Conservation (phyloP, 1,139 yeast species). For the Saccharomyces hybrid region DNA sequence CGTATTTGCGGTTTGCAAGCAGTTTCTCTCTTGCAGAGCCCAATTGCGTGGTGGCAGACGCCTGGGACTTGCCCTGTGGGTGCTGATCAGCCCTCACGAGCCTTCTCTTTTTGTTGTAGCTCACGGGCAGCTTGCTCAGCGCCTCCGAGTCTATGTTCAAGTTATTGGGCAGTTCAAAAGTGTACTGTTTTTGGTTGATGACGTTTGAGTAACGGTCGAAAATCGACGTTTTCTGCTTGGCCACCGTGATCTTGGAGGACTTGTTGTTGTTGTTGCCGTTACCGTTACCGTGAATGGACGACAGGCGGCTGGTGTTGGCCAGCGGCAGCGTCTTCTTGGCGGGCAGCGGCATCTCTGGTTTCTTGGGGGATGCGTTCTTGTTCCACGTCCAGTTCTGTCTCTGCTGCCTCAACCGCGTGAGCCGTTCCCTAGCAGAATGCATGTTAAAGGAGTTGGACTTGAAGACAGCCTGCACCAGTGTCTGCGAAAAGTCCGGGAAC, state of each 20-base stretch:
- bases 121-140: constrained; percentile 10
- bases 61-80: not conserved
- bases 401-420: constrained; percentile 32
- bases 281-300: constrained; percentile 1
- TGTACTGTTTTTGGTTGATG: constrained; percentile 15
- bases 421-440: constrained; percentile 46
- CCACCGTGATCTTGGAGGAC: constrained; percentile 53
- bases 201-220: constrained; percentile 32
- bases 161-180: not conserved
- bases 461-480: constrained; percentile 53
- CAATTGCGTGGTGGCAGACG: constrained; percentile 12
- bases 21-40: constrained; percentile 23
- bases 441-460: constrained; percentile 52
- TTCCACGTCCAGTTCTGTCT: constrained; percentile 26
- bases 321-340: constrained; percentile 4
- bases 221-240: constrained; percentile 47
- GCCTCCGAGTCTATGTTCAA: constrained; percentile 13
- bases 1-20: constrained; percentile 12
- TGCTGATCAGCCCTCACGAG: constrained; percentile 26
- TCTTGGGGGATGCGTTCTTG: constrained; percentile 4
- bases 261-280: not conserved
- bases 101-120: constrained; percentile 22
- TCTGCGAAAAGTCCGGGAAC: constrained; percentile 44
- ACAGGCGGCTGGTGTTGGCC: not conserved
- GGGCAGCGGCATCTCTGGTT: constrained; percentile 6